These are phyloP conservation scores for Glebionis coronaria DNA, from an alignment of 129 eudicot species.

Conservation along the genomic window DNA sequence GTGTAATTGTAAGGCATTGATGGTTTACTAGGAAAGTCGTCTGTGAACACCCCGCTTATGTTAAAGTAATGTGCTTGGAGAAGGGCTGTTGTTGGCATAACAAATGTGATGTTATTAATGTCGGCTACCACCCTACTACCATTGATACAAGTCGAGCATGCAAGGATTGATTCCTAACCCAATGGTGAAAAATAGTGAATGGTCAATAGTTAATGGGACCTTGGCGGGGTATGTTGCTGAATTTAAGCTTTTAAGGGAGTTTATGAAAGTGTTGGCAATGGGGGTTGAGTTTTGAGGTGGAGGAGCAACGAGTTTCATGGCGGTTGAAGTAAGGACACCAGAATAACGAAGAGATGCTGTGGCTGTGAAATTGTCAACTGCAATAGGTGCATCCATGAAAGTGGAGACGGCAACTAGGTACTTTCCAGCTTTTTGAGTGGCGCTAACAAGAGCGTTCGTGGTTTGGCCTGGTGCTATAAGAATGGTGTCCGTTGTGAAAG, in stretches of 20 bases:
- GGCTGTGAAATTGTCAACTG: conserved; percentile 61
- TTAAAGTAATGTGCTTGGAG: conserved; percentile 76
- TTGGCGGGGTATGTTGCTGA: conserved; percentile 51
- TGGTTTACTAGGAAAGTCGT: conserved; percentile 67
- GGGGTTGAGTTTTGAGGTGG: conserved; percentile 66
- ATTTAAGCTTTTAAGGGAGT: conserved; percentile 55
- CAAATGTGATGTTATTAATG: conserved; percentile 65
- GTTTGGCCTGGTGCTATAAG: conserved; percentile 81
- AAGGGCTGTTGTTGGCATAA: conserved; percentile 67
- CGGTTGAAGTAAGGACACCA: conserved; percentile 32
- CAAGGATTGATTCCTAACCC: conserved; percentile 61
- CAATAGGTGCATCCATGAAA: conserved; percentile 59
- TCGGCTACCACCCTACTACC: conserved; percentile 60
- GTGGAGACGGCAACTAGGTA: conserved; percentile 57
- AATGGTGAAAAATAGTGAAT: conserved; percentile 60
- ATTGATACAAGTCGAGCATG: conserved; percentile 57
- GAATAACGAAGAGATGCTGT: conserved; percentile 59
- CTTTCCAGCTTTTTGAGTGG: conserved; percentile 43
- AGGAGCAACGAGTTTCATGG: conserved; percentile 50
- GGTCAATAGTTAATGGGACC: conserved; percentile 63
- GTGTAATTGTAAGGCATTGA: conserved; percentile 53
- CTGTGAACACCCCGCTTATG: conserved; percentile 59
- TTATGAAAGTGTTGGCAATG: conserved; percentile 41
- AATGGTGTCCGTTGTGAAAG: conserved; percentile 55
- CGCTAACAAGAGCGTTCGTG: conserved; percentile 47